Percentiles rank a stretch among this genome's conserved stretches.
Evolutionary conservation across 768 basidiomycete genomes (phyloP).

Genomic region (Lactarius tabidus): DNA sequence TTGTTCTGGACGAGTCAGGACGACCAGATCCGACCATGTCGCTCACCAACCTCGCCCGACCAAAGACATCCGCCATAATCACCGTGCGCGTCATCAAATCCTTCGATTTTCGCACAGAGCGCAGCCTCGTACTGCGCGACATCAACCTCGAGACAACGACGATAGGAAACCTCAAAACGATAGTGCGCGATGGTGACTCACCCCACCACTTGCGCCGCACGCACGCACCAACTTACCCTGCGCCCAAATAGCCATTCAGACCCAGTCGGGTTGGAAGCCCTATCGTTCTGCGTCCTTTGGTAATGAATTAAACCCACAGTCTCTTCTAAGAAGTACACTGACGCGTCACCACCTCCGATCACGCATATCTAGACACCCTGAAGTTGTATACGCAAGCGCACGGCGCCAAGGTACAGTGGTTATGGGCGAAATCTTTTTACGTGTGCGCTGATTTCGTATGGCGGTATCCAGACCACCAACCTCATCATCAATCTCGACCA

Average conservation of each 20-base stretch:
- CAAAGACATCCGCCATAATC: constrained; percentile 73
- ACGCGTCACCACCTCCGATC: background rate
- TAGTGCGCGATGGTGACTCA: constrained; percentile 56
- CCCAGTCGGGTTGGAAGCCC: constrained; percentile 81
- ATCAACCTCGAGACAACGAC: constrained; percentile 78
- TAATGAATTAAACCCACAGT: constrained; percentile 37
- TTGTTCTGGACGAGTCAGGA: too few relatives aligned
- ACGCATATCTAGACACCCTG: constrained; percentile 63
- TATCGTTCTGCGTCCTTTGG: constrained; percentile 73
- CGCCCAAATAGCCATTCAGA: constrained; percentile 54
- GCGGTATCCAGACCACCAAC: constrained; percentile 75
- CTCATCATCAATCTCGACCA: constrained; percentile 97
- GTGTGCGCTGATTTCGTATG: background rate
- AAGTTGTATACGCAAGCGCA: constrained; percentile 95
- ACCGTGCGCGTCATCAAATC: constrained; percentile 94
- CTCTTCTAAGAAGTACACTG: background rate
- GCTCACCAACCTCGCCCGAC: constrained; percentile 61
- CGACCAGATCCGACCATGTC: constrained; percentile 19
- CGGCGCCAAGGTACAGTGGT: constrained; percentile 72
- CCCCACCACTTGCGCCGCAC: constrained; percentile 1
- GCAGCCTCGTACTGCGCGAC: constrained; percentile 77
- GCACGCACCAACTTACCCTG: constrained; percentile 7
- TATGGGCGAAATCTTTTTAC: background rate
- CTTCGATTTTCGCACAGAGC: constrained; percentile 88
- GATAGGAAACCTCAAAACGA: constrained; percentile 72